Base-by-base conservation (phyloP, 106 monocot genomes). In the Vanilla planifolia region DNA sequence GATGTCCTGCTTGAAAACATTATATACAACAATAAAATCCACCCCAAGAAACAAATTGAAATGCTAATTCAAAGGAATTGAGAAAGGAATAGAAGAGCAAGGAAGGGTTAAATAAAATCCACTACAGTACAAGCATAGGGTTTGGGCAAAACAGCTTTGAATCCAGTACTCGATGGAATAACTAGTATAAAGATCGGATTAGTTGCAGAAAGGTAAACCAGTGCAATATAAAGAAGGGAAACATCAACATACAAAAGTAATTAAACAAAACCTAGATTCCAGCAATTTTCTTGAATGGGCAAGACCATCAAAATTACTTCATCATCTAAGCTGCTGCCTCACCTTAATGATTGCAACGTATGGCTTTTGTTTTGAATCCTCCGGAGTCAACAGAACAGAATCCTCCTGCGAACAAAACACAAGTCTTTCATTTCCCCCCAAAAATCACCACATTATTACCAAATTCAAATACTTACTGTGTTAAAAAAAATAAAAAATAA, bases 311-410 rank as follows among this genome's bases (percentile, higher is more conserved):
- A 32, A n/a, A n/a, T n/a, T 55, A 55, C 32, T 55, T 10, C 13
- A 32, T 23, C 5, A 30, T 30, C 16, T 55, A 57, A 57, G 21
- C n/a, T 19, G 20, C 33, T 21, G 20, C 58, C 17, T 73, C 28
- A 87, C 96, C 78, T 91, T 96, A 56, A 96, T 87, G 35, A 96
- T 91, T 3, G 96, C 96, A 61, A 91, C 87, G 60, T 96, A 96
- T 1, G 96, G 96, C 34, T 96, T 96, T 61, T 91, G 78, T 16
- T 33, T 35, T 35, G 35, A 33, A 57, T 75, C 72, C 40, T 84
- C 96, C 2, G 91, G 91, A 15, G 91, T 71, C 48, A 96, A 59
- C 35, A 96, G 71, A 21, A 96, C 96, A 0, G 96, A 73, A 79
- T 96, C 96, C 62, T 88, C 96, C 91, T 95, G 71, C 58, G 61